Percentiles rank a stretch among this genome's conserved stretches.
Evolutionary conservation across 805 yeast species (phyloP).

Genomic region (Yarrowia sp.): DNA sequence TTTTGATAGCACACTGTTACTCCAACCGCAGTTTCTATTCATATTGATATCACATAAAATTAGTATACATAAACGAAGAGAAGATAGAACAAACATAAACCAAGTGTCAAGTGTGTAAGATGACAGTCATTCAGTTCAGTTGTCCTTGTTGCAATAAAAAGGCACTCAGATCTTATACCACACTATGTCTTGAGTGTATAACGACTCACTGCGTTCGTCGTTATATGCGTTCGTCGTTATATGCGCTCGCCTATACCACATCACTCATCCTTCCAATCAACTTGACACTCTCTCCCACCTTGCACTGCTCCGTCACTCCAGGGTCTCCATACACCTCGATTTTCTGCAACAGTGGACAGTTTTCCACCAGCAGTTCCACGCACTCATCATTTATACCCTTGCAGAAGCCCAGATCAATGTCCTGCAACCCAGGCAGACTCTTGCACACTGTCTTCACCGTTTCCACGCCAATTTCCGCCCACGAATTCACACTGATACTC

Average conservation of each 20-base stretch:
- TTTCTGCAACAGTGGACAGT: conserved; percentile 67
- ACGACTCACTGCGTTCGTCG: no score
- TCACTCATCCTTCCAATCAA: conserved; percentile 81
- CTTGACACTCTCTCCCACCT: conserved; percentile 60
- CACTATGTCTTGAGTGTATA: no score
- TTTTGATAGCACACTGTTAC: no score
- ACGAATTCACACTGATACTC: conserved; percentile 74
- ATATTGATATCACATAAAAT: no score
- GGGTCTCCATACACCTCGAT: conserved; percentile 77
- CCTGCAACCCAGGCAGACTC: conserved; percentile 65
- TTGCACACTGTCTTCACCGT: conserved; percentile 44
- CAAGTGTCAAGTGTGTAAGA: no score
- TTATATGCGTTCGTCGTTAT: no score
- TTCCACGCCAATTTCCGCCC: conserved; percentile 61
- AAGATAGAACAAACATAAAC: no score
- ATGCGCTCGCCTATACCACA: conserved; percentile 40
- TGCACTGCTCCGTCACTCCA: conserved; percentile 45
- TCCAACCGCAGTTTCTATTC: no score
- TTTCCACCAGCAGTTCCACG: conserved; percentile 61
- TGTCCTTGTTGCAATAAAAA: no score
- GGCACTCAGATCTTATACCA: no score
- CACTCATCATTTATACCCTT: conserved; percentile 74
- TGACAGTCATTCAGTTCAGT: no score
- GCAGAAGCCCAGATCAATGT: conserved; percentile 80
- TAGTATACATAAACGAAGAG: no score